These are phyloP conservation scores for Suillus ampliporus DNA, from an alignment of 768 basidiomycete species.

Conservation along the genomic window DNA sequence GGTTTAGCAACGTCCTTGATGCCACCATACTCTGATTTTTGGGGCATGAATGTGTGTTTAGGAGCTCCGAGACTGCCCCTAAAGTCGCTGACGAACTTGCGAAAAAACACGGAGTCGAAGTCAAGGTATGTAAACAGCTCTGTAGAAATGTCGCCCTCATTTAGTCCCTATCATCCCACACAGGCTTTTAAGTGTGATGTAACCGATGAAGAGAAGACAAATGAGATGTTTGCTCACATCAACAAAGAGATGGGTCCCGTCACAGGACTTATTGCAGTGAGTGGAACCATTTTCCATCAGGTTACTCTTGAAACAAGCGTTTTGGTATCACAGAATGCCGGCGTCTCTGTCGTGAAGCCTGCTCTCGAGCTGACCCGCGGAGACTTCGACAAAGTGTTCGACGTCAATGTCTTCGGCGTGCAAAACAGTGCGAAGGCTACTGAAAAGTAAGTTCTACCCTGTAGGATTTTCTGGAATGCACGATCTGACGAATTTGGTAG, in stretches of 20 bases:
- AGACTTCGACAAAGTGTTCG: slow-evolving; percentile 60
- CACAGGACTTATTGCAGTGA: slow-evolving; percentile 61
- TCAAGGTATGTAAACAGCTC: slow-evolving; percentile 25
- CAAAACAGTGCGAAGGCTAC: slow-evolving; percentile 67
- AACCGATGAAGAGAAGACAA: slow-evolving; percentile 49
- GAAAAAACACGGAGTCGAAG: slow-evolving; percentile 53
- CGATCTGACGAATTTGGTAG: slow-evolving; percentile 30
- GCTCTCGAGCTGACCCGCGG: slow-evolving; percentile 59
- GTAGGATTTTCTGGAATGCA: fast-evolving
- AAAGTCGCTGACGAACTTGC: slow-evolving; percentile 53
- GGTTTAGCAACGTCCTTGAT: not conserved
- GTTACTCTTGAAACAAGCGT: not conserved
- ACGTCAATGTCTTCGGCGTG: slow-evolving; percentile 68
- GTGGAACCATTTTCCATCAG: not conserved
- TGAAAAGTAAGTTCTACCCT: slow-evolving; percentile 47
- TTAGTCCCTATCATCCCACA: no score
- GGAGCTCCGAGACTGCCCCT: slow-evolving; percentile 53
- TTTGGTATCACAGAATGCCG: slow-evolving; percentile 53
- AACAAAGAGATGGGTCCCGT: slow-evolving; percentile 54
- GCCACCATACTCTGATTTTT: not conserved
- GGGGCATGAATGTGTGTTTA: slow-evolving; percentile 18
- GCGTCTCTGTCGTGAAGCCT: slow-evolving; percentile 66
- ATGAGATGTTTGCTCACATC: slow-evolving; percentile 51
- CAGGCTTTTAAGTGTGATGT: slow-evolving; percentile 74
- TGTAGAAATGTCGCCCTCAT: not conserved